phyloP scores from a whole-genome alignment of 2,329 filamentous ascomycete species.

The Arthrobotrys conoides region DNA sequence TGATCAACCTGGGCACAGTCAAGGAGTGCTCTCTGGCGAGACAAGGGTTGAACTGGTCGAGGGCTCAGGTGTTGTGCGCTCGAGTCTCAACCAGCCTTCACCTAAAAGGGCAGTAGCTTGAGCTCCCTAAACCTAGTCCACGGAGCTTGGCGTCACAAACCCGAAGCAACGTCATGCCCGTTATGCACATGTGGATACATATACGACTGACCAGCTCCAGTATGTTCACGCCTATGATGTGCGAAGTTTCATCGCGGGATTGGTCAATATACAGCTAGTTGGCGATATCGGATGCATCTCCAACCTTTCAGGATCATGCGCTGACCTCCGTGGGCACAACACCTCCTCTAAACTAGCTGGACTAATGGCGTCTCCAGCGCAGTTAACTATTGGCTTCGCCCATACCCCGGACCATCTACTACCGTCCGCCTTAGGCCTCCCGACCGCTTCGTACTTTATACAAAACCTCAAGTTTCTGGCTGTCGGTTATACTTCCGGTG shows the following conservation, averaged over 20 bases:
- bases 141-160: background rate
- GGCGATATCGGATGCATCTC: conserved; percentile 33
- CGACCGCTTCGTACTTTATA: conserved; percentile 56
- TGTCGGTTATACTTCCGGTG: conserved; percentile 54
- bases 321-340: conserved; percentile 13
- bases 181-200: background rate
- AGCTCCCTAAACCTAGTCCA: conserved; percentile 13
- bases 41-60: too few relatives aligned
- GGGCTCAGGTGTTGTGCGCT: background rate
- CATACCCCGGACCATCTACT: conserved; percentile 52
- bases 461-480: conserved; percentile 46
- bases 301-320: conserved; percentile 23
- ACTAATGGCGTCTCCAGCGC: conserved; percentile 47
- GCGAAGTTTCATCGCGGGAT: conserved; percentile 7
- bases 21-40: background rate
- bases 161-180: conserved; percentile 17
- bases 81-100: background rate
- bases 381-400: conserved; percentile 52
- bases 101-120: conserved; percentile 22
- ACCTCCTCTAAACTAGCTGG: background rate
- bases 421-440: conserved; percentile 43
- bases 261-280: conserved; percentile 20
- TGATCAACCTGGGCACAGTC: too few relatives aligned
- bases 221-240: conserved; percentile 8
- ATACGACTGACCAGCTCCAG: background rate